These are phyloP conservation scores for Vitis rotundifolia DNA, from an alignment of 164 flowering plant genomes.

Conservation along the genomic window DNA sequence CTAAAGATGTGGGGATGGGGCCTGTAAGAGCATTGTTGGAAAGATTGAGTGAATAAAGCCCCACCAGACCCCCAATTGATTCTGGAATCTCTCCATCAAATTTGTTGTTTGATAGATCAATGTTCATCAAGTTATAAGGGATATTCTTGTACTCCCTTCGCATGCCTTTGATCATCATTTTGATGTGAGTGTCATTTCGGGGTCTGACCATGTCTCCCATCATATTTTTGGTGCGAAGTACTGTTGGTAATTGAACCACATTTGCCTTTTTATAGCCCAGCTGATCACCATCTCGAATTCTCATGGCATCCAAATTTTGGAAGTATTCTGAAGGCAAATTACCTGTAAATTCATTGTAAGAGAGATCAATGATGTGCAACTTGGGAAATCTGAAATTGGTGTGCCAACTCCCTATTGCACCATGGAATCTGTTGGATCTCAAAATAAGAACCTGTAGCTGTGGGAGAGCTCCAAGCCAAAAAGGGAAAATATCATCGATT, in stretches of 20 bases:
- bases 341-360: background rate
- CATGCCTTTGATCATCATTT: background rate
- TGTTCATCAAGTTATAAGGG: background rate
- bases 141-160: background rate
- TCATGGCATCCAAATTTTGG: background rate
- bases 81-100: slow-evolving; percentile 4
- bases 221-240: no score
- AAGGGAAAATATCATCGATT: no score
- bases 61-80: background rate
- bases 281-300: background rate
- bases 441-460: no score
- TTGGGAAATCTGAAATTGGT: background rate
- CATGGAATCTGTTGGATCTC: slow-evolving; percentile 6
- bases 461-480: no score
- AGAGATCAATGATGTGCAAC: background rate
- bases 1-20: background rate
- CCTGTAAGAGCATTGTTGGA: background rate
- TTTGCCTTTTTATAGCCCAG: no score
- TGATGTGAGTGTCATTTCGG: background rate
- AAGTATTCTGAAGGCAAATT: background rate
- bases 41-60: background rate
- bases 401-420: background rate
- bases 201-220: no score
- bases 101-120: slow-evolving; percentile 8
- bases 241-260: no score